A percentile compares a stretch with the other conserved stretches of the same genome.
Evolutionary conservation across 1,284 basidiomycete genomes (phyloP).

Genomic region (Cryptococcus hybrid): DNA sequence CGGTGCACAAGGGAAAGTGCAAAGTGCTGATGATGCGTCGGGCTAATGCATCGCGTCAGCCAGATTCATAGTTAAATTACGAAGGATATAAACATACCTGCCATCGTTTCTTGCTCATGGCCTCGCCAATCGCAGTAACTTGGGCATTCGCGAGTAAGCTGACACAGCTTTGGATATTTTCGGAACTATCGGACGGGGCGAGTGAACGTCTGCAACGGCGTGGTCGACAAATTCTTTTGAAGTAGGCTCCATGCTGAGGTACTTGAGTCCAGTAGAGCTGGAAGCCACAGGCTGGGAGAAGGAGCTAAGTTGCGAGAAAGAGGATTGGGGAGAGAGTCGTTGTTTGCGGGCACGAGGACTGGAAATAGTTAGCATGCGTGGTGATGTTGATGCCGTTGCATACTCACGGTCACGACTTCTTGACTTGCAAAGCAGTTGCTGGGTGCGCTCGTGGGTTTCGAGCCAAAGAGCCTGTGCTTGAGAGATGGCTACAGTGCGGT

Average conservation of each 20-base stretch:
- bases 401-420: slow-evolving; percentile 6
- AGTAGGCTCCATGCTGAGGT: slow-evolving; percentile 23
- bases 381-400: not conserved
- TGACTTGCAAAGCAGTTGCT: slow-evolving; percentile 11
- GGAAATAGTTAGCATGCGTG: not conserved
- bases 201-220: slow-evolving; percentile 11
- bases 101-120: slow-evolving; percentile 25
- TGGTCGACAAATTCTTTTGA: slow-evolving; percentile 9
- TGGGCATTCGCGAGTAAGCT: slow-evolving; percentile 12
- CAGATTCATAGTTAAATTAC: not conserved
- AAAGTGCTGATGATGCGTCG: slow-evolving; percentile 35
- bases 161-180: slow-evolving; percentile 10
- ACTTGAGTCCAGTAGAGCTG: slow-evolving; percentile 17
- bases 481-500: too few species aligned
- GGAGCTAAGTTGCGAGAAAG: slow-evolving; percentile 1
- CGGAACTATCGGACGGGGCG: slow-evolving; percentile 1
- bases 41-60: slow-evolving; percentile 14
- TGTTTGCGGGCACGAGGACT: not conserved
- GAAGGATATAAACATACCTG: slow-evolving; percentile 24
- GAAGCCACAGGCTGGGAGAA: slow-evolving; percentile 23
- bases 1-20: slow-evolving; percentile 38
- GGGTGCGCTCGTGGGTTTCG: slow-evolving; percentile 19
- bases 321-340: slow-evolving; percentile 1
- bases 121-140: slow-evolving; percentile 20
- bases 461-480: slow-evolving; percentile 14